These are phyloP conservation scores for Fraxinus ornus DNA, from an alignment of 305 asterid species.

Conservation along the genomic window DNA sequence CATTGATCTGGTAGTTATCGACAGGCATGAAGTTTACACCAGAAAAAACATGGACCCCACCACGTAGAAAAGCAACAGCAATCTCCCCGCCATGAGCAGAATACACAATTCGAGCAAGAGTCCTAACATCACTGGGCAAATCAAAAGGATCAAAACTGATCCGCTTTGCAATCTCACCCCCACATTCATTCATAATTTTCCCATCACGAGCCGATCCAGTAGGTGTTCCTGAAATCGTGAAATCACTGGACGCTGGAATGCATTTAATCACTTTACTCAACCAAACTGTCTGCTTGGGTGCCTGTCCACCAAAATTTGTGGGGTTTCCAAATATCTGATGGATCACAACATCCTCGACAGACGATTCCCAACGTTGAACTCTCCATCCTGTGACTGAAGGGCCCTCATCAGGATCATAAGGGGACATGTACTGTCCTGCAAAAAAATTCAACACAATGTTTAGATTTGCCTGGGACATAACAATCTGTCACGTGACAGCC, in stretches of 20 bases:
- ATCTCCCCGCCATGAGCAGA: constrained; percentile 99
- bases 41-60: constrained; percentile 82
- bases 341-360: constrained; percentile 93
- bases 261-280: constrained; percentile 89
- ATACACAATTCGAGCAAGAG: constrained; percentile 93
- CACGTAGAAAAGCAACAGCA: constrained; percentile 92
- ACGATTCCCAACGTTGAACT: constrained; percentile 98
- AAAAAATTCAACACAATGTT: constrained; percentile 20
- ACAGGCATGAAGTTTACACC: constrained; percentile 72
- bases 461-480: constrained; percentile 3
- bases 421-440: constrained; percentile 99
- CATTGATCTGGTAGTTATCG: constrained; percentile 81
- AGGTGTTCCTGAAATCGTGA: constrained; percentile 53
- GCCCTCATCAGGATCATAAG: constrained; percentile 99
- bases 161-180: constrained; percentile 57
- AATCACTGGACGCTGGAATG: constrained; percentile 75
- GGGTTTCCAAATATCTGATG: constrained; percentile 97
- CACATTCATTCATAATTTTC: constrained; percentile 52
- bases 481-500: background rate
- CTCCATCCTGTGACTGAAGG: constrained; percentile 99
- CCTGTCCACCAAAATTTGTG: constrained; percentile 77
- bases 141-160: constrained; percentile 92
- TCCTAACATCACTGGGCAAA: constrained; percentile 94
- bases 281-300: constrained; percentile 99
- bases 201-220: constrained; percentile 47